These are phyloP conservation scores for Geotrichum cucujoidarum DNA, from an alignment of 1,139 yeast species.

Conservation along the genomic window DNA sequence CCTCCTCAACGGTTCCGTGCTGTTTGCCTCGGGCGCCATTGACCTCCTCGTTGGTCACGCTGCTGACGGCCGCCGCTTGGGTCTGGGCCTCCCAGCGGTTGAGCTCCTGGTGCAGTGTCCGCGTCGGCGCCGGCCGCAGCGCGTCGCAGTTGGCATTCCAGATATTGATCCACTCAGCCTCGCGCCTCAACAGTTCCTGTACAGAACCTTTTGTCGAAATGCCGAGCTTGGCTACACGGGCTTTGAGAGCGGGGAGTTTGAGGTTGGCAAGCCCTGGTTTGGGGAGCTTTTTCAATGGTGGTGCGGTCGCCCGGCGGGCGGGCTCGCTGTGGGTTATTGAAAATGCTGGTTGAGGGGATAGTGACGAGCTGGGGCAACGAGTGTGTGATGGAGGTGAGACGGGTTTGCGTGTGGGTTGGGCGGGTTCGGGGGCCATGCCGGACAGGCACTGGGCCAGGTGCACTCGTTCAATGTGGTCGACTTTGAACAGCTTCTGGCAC, in stretches of 20 bases:
- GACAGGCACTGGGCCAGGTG: slow-evolving; percentile 69
- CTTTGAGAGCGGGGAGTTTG: slow-evolving; percentile 46
- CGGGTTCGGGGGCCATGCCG: not conserved
- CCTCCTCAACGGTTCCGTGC: slow-evolving; percentile 5
- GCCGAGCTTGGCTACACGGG: slow-evolving; percentile 50
- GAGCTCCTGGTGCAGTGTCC: slow-evolving; percentile 51
- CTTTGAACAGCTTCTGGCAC: slow-evolving; percentile 54
- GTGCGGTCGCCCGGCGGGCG: slow-evolving; percentile 6
- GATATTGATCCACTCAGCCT: slow-evolving; percentile 70
- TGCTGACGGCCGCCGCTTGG: not conserved
- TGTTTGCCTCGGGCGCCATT: slow-evolving; percentile 25
- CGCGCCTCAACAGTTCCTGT: slow-evolving; percentile 64
- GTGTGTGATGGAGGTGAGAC: not conserved
- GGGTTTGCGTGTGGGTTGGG: not conserved
- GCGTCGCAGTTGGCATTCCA: slow-evolving; percentile 84
- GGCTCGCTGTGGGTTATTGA: slow-evolving; percentile 8
- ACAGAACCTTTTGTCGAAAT: slow-evolving; percentile 54
- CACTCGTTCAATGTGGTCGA: slow-evolving; percentile 52
- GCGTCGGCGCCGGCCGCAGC: slow-evolving; percentile 56
- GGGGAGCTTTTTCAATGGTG: slow-evolving; percentile 13
- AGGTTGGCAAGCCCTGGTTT: slow-evolving; percentile 50
- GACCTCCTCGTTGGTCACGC: slow-evolving; percentile 22
- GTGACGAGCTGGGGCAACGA: not conserved
- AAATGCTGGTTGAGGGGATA: slow-evolving; percentile 1
- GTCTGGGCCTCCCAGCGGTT: slow-evolving; percentile 59